Percentiles rank a stretch among this genome's conserved stretches.
Evolutionary conservation across 495 filamentous ascomycete species (phyloP).

Genomic region (Physcia stellaris): DNA sequence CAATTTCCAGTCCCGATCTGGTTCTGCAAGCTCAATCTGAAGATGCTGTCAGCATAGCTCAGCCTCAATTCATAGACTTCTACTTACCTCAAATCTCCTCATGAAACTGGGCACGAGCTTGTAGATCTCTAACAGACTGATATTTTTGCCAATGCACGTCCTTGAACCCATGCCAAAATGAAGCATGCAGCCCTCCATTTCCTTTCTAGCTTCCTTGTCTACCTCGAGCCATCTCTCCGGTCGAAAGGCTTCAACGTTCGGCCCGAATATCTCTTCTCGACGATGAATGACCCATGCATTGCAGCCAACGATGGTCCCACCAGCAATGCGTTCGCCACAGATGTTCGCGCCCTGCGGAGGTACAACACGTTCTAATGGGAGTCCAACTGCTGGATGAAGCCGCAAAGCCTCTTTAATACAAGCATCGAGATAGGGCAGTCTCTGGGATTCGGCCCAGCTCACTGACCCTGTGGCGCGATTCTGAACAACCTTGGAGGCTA

Average conservation of each 20-base stretch:
- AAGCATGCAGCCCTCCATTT: slow-evolving; percentile 46
- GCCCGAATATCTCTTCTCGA: slow-evolving; percentile 42
- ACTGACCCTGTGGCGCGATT: slow-evolving; percentile 40
- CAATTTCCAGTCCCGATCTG: slow-evolving; percentile 47
- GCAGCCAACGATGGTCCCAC: slow-evolving; percentile 50
- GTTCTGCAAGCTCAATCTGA: slow-evolving; percentile 42
- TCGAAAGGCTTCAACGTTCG: slow-evolving; percentile 39
- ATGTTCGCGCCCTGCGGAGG: slow-evolving; percentile 20
- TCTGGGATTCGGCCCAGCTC: slow-evolving; percentile 44
- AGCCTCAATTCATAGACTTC: not conserved
- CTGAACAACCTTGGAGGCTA: slow-evolving; percentile 26
- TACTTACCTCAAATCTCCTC: slow-evolving; percentile 42
- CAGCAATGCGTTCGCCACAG: slow-evolving; percentile 35
- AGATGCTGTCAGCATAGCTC: not conserved
- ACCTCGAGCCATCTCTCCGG: slow-evolving; percentile 47
- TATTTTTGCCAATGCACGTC: slow-evolving; percentile 53
- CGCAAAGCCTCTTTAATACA: slow-evolving; percentile 56
- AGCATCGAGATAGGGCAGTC: slow-evolving; percentile 46
- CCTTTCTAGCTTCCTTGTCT: slow-evolving; percentile 29
- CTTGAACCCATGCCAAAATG: slow-evolving; percentile 47
- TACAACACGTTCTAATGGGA: slow-evolving; percentile 38
- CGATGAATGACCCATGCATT: slow-evolving; percentile 50
- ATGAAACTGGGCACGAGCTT: slow-evolving; percentile 36
- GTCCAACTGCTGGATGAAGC: slow-evolving; percentile 45
- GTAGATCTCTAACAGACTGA: slow-evolving; percentile 42